A percentile compares a stretch with the other conserved stretches of the same genome.
Conservation (phyloP, 148 eudicot species). For the Fallopia convolvulus region DNA sequence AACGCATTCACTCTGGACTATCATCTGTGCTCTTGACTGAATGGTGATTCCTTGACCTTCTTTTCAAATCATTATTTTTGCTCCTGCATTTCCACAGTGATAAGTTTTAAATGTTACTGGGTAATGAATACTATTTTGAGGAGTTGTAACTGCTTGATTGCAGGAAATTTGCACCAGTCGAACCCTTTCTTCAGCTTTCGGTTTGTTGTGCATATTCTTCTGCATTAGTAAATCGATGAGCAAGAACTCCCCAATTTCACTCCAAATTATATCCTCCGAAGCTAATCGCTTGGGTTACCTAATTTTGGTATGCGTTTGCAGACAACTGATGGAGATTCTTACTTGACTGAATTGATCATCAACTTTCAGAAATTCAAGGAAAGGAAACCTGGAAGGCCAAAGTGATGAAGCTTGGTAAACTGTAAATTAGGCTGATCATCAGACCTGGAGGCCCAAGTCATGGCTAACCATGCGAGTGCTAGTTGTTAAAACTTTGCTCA, state of each 20-base stretch:
- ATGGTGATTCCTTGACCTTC: background rate
- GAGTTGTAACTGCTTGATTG: background rate
- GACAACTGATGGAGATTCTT: conserved; percentile 1
- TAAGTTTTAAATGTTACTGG: background rate
- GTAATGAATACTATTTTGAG: background rate
- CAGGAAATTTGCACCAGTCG: background rate
- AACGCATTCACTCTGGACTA: conserved; percentile 70
- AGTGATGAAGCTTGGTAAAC: background rate
- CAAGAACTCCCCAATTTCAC: background rate
- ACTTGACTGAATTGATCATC: background rate
- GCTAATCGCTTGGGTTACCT: background rate
- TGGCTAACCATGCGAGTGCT: background rate
- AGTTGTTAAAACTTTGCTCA: background rate
- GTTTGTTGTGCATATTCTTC: background rate
- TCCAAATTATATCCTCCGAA: background rate
- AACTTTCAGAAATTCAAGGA: background rate
- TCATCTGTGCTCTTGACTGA: conserved; percentile 51
- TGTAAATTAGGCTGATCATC: background rate
- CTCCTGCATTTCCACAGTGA: background rate
- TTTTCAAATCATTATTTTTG: background rate
- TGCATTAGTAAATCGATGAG: background rate
- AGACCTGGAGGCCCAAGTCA: background rate
- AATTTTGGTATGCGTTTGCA: background rate
- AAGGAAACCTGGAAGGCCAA: background rate
- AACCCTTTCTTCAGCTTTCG: background rate